Conservation (phyloP, 2,329 filamentous ascomycete genomes). For the Fusarium sp. region DNA sequence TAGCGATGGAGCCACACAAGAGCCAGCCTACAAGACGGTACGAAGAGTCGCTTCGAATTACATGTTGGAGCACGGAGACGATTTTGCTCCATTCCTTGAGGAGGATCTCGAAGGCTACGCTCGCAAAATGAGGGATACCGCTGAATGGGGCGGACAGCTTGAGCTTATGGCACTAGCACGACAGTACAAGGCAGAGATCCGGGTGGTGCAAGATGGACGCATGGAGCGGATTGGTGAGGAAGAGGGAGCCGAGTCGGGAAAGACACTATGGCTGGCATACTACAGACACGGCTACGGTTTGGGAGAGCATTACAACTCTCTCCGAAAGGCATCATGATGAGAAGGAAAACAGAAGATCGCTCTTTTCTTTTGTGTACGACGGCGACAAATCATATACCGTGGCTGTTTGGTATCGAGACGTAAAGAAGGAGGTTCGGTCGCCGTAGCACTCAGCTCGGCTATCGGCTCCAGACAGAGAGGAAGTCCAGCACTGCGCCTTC, state of each 20-base stretch:
- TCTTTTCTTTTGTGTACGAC: slow-evolving; percentile 40
- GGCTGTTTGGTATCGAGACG: slow-evolving; percentile 43
- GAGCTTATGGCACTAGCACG: slow-evolving; percentile 88
- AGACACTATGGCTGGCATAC: slow-evolving; percentile 86
- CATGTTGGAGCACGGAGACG: slow-evolving; percentile 78
- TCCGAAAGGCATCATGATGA: slow-evolving; percentile 63
- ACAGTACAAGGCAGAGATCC: slow-evolving; percentile 82
- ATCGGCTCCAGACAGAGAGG: slow-evolving; percentile 65
- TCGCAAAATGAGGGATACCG: slow-evolving; percentile 82
- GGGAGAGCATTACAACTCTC: slow-evolving; percentile 96
- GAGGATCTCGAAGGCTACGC: slow-evolving; percentile 81
- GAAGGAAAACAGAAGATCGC: slow-evolving; percentile 32
- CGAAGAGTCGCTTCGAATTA: slow-evolving; percentile 80
- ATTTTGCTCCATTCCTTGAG: slow-evolving; percentile 89
- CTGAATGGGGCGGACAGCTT: slow-evolving; percentile 95
- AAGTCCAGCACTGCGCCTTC: slow-evolving; percentile 64
- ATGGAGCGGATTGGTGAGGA: slow-evolving; percentile 76
- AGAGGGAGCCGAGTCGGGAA: slow-evolving; percentile 64
- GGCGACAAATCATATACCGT: slow-evolving; percentile 41
- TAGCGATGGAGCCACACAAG: slow-evolving; percentile 25
- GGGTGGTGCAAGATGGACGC: slow-evolving; percentile 85
- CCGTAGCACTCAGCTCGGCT: slow-evolving; percentile 25
- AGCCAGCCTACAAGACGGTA: slow-evolving; percentile 72
- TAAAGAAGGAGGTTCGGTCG: slow-evolving; percentile 32
- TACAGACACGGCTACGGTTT: slow-evolving; percentile 94